Base-by-base conservation (phyloP, 768 basidiomycete species). In the Hypsizygus marmoreus region DNA sequence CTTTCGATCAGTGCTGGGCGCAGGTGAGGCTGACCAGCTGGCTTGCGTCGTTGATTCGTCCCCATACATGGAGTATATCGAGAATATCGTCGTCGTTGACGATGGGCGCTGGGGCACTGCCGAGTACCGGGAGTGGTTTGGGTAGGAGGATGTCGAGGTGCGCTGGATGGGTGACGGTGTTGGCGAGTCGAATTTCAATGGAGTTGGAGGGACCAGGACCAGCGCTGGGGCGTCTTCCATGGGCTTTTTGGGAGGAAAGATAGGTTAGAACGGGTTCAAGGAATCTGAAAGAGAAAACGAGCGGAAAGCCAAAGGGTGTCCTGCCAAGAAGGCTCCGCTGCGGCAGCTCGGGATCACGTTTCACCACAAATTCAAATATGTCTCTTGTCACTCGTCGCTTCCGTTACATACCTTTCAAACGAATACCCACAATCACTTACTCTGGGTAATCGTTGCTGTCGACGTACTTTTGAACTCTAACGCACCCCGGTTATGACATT, bases 51-150 rank as follows among this genome's bases (percentile, higher is more conserved):
- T 61, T 50, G 44, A 49, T 46, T 82, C 79, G 61, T 84, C 83
- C 42, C 81, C 81, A 63, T 92, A 92, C 89, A 91, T 91, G 38
- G 86, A 89, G 63, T 90, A 92, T 45, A 92, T 91, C 42, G 86
- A 83, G 61, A 86, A 81, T 60, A 91, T 87, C 10, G 88, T 81
- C 38, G 85, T 81, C 56, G 88, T 88, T 10, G 86, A 81, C 0
- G 85, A 83, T 45, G 70, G 71, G 47, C 82, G 77, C 55, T 68
- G 69, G 40, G 71, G 70, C 61, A 65, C 35, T 57, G 56, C 43
- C 58, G 64, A 60, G 66, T 67, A 51, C 61, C 72, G 50, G 20
- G 62, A 55, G 37, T 52, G 52, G 35, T 73, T 23, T 26, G 51
- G 68, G 33, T 66, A 54, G 32, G 70, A 60, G 43, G 66, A 61